These are phyloP conservation scores for Eucalyptus sp. DNA, from an alignment of 345 rosid species.

Conservation along the genomic window DNA sequence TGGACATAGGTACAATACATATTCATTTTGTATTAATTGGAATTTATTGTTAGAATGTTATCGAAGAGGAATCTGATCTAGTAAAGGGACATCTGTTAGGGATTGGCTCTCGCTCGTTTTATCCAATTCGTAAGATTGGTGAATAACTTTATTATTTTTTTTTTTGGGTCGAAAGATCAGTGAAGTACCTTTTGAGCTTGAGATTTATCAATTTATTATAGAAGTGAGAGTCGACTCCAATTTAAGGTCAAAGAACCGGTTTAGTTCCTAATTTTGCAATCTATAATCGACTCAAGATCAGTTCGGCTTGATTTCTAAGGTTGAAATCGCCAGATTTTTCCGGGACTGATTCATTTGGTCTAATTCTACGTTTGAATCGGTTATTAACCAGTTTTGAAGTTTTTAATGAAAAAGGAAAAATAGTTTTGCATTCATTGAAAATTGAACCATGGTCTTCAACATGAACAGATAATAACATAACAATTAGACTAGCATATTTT, in stretches of 20 bases:
- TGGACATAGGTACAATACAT: background rate
- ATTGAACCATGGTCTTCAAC: background rate
- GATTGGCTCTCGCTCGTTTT: background rate
- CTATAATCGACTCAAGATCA: background rate
- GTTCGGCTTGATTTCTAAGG: background rate
- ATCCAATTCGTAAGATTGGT: background rate
- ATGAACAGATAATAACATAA: background rate
- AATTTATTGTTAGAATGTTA: background rate
- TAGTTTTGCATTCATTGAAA: background rate
- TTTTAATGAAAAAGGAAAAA: background rate
- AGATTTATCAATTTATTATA: background rate
- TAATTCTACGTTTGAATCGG: fast-evolving
- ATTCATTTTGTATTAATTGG: background rate
- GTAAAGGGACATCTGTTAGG: background rate
- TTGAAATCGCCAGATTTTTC: background rate
- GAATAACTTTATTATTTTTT: background rate
- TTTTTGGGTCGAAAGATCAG: background rate
- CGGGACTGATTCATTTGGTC: fast-evolving
- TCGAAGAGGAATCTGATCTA: background rate
- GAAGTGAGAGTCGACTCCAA: background rate
- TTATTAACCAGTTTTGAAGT: background rate
- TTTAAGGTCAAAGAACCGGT: background rate
- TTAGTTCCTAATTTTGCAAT: background rate
- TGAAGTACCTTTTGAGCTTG: background rate
- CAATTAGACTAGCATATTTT: background rate